Evolutionary conservation across 2,329 filamentous ascomycete species (phyloP).

Genomic region (Plenodomus lindquistii): DNA sequence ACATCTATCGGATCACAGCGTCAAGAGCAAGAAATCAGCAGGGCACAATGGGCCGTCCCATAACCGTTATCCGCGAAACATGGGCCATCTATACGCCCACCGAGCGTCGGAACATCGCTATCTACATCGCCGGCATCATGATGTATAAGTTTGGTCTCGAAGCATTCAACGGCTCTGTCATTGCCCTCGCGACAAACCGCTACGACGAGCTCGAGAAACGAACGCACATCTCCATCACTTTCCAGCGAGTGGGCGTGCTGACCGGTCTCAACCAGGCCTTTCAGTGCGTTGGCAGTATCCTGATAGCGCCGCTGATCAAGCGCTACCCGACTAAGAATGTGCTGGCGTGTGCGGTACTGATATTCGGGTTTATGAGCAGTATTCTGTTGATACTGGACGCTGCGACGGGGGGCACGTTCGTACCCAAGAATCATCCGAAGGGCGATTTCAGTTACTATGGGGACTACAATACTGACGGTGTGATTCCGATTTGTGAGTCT

Average conservation of each 20-base stretch:
- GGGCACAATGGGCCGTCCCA: constrained; percentile 22
- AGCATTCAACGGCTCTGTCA: constrained; percentile 57
- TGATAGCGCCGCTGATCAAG: constrained; percentile 57
- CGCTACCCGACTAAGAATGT: constrained; percentile 54
- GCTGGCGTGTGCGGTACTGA: constrained; percentile 49
- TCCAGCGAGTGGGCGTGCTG: constrained; percentile 53
- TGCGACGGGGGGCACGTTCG: constrained; percentile 52
- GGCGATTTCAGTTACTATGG: constrained; percentile 53
- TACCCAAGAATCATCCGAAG: constrained; percentile 39
- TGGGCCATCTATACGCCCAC: constrained; percentile 41
- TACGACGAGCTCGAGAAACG: constrained; percentile 52
- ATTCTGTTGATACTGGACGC: constrained; percentile 55
- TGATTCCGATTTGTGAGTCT: constrained; percentile 53
- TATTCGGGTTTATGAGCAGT: constrained; percentile 54
- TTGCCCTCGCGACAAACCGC: constrained; percentile 54
- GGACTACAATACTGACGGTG: constrained; percentile 53
- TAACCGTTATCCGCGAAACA: constrained; percentile 32
- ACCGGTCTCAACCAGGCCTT: constrained; percentile 56
- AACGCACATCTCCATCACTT: constrained; percentile 46
- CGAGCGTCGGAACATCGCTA: constrained; percentile 47
- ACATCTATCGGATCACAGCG: background rate
- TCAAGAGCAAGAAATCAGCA: background rate
- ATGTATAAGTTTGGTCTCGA: constrained; percentile 58
- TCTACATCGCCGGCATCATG: constrained; percentile 56
- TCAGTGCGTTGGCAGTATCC: constrained; percentile 56